Percentiles rank a stretch among this genome's conserved stretches.
Evolutionary conservation across 2,329 filamentous ascomycete genomes (phyloP).

Genomic region (Acarospora socialis): DNA sequence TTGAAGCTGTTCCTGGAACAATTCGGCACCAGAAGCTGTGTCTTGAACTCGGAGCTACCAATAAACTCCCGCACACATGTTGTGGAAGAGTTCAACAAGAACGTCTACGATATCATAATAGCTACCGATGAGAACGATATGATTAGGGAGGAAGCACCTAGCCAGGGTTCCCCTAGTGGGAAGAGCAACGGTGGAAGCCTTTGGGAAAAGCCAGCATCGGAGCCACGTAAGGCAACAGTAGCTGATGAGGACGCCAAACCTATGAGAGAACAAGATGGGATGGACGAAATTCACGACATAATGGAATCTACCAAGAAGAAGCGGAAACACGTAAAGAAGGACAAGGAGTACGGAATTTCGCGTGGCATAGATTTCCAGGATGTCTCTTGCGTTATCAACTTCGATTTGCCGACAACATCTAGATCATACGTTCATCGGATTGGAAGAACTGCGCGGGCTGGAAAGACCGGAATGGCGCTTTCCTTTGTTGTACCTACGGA

Average conservation of each 20-base stretch:
- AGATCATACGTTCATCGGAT: conserved; percentile 97
- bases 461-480: conserved; percentile 85
- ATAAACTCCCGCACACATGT: conserved; percentile 88
- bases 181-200: no score
- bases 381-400: conserved; percentile 88
- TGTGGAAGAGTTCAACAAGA: conserved; percentile 93
- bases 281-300: conserved; percentile 4
- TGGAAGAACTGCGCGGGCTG: conserved; percentile 80
- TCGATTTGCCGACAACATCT: conserved; percentile 76
- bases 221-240: no score
- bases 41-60: conserved; percentile 86
- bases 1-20: conserved; percentile 93
- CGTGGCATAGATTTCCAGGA: conserved; percentile 95
- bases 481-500: conserved; percentile 81
- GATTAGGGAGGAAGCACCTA: conserved; percentile 46
- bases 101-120: conserved; percentile 95
- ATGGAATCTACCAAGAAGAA: conserved; percentile 8
- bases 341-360: conserved; percentile 89
- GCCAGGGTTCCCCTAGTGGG: no score
- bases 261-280: not conserved
- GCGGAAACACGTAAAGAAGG: conserved; percentile 33
- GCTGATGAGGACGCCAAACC: conserved; percentile 16
- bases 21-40: conserved; percentile 85
- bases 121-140: conserved; percentile 86
- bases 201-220: no score